Percentiles rank a stretch among this genome's conserved stretches.
phyloP scores from a whole-genome alignment of 1,139 yeast species.

The Yamadazyma conglobata region DNA sequence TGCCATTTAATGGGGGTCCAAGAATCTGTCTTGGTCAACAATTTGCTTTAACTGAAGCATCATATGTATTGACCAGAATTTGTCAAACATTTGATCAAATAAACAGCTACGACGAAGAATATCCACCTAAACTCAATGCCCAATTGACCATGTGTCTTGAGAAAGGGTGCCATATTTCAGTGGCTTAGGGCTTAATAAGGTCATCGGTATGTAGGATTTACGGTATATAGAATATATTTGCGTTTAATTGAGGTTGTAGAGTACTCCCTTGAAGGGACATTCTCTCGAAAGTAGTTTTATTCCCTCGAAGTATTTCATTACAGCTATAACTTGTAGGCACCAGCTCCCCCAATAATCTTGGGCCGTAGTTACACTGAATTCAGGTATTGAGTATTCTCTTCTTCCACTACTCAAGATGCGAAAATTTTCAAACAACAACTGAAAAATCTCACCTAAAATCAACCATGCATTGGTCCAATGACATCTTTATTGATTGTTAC shows the following conservation, averaged over 20 bases:
- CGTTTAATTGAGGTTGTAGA: too few relatives aligned
- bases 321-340: too few relatives aligned
- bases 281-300: too few relatives aligned
- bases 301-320: too few relatives aligned
- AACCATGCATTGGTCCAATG: conserved; percentile 31
- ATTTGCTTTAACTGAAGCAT: conserved; percentile 52
- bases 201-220: too few relatives aligned
- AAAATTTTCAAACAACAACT: conserved; percentile 1
- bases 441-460: not conserved
- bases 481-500: conserved; percentile 33
- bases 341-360: too few relatives aligned
- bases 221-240: too few relatives aligned
- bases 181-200: not conserved
- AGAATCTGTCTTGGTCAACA: conserved; percentile 54
- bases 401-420: too few relatives aligned
- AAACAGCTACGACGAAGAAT: conserved; percentile 17
- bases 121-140: conserved; percentile 26
- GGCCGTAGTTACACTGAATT: too few relatives aligned
- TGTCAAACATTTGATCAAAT: conserved; percentile 26
- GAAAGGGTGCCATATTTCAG: conserved; percentile 21
- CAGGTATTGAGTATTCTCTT: too few relatives aligned
- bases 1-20: conserved; percentile 56
- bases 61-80: conserved; percentile 39
- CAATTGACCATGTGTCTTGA: conserved; percentile 31
- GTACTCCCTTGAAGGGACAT: too few relatives aligned